Evolutionary conservation across 2,329 filamentous ascomycete genomes (phyloP).

Genomic region (Trichoderma hamatum): DNA sequence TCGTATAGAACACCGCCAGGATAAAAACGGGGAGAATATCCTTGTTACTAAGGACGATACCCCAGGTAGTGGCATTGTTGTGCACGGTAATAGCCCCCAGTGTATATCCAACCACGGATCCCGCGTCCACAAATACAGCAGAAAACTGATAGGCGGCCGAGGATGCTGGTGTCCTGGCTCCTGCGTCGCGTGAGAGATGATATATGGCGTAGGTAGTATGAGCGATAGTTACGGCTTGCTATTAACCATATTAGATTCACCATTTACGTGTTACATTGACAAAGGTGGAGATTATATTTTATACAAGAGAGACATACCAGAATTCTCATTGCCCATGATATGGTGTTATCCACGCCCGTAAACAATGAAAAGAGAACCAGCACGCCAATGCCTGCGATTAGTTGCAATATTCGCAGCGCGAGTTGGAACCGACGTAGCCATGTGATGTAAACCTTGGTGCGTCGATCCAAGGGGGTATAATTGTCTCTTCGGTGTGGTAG

Average conservation of each 20-base stretch:
- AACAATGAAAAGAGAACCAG: constrained; percentile 79
- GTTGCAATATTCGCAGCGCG: constrained; percentile 64
- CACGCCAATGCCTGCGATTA: constrained; percentile 70
- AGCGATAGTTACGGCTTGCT: constrained; percentile 76
- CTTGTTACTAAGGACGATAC: constrained; percentile 64
- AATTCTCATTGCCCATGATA: constrained; percentile 76
- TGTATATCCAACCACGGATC: constrained; percentile 57
- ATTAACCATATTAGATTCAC: constrained; percentile 23
- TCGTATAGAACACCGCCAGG: constrained; percentile 68
- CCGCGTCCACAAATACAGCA: constrained; percentile 70
- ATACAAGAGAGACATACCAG: constrained; percentile 55
- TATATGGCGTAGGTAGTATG: constrained; percentile 79
- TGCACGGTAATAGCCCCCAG: constrained; percentile 55
- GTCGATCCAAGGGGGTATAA: constrained; percentile 67
- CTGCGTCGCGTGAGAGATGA: constrained; percentile 73
- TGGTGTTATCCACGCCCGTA: constrained; percentile 63
- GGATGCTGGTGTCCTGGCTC: constrained; percentile 73
- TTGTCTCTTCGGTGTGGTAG: constrained; percentile 63
- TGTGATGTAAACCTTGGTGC: constrained; percentile 72
- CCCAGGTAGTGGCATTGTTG: constrained; percentile 59
- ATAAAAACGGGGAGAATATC: constrained; percentile 62
- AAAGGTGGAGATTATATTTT: background rate
- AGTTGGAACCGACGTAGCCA: constrained; percentile 71
- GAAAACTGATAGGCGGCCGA: constrained; percentile 91
- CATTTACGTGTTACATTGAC: background rate